Base-by-base conservation (phyloP, 2,329 filamentous ascomycete species). In the Fusarium domesticum region DNA sequence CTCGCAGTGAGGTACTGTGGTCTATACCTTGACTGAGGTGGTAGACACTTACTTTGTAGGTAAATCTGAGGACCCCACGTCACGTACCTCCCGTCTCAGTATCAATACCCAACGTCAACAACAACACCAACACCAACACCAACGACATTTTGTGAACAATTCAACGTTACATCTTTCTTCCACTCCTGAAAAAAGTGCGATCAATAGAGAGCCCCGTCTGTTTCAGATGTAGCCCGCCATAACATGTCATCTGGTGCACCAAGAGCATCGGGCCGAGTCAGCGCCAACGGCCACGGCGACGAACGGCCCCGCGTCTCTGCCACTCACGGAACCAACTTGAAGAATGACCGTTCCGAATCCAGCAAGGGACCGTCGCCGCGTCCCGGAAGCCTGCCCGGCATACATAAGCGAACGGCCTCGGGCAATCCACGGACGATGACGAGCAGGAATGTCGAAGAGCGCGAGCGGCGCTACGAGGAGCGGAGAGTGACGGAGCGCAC, bases 341-440 rank as follows among this genome's bases (percentile, higher is more conserved):
- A 61, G 39, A 62, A 54, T 50, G 66, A 64, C 37, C 65, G 53
- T 47, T 57, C 52, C 46, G 71, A 70, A 53, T 64, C 66, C 35
- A 65, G 66, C 33, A 65, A 68, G 43, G 53, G 68, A 40, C 51
- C 66, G 20, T 68, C 68, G 10, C 58, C 64, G 35, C 65, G 64
- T 47, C 62, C 61, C 10, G 59, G 59, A 44, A 64, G 44, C 34
- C 63, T 65, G 42, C 65, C 68, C 28, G 66, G 66, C 53, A 68
- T 69, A 20, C 63, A 83, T 59, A 83, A 81, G 66, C 73, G 80
- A 42, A 72, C 73, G 15, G 70, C 77, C 2, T 84, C 81, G 12
- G 76, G 76, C 10, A 78, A 80, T 47, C 74, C 77, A 2, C 71
- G 81, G 39, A 68, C 48, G 67, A n/a, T n/a, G n/a, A 63, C 66